Percentiles rank a stretch among this genome's conserved stretches.
phyloP scores from a whole-genome alignment of 345 rosid genomes.

The Carallia pectinifolia region DNA sequence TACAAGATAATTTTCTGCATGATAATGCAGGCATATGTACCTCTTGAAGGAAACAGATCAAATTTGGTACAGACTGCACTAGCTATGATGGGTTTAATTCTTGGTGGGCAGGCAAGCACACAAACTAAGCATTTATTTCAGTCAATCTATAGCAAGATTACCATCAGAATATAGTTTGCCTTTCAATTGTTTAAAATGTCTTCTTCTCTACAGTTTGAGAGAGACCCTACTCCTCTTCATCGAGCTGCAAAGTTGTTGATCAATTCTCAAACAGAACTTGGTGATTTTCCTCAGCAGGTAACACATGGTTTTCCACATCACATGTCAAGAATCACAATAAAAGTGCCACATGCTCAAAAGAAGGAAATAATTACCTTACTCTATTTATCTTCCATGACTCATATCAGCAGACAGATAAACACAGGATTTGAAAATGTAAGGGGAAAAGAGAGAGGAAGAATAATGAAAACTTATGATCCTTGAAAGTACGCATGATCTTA shows the following conservation, averaged over 20 bases:
- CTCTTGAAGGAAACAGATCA: constrained; percentile 14
- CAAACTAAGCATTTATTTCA: not conserved
- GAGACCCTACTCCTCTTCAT: constrained; percentile 14
- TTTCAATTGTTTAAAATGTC: not conserved
- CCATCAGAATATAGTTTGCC: not conserved
- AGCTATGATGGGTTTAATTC: constrained; percentile 28
- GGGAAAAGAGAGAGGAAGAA: too few relatives aligned
- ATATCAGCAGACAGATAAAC: not conserved
- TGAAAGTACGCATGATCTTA: too few relatives aligned
- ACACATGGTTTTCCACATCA: too few relatives aligned
- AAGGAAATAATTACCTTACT: not conserved
- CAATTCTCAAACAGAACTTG: constrained; percentile 11
- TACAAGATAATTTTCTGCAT: not conserved
- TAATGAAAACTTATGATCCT: too few relatives aligned
- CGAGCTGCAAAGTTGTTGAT: constrained; percentile 14
- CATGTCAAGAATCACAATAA: too few relatives aligned
- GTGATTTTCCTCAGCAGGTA: constrained; percentile 27
- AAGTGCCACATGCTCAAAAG: too few relatives aligned
- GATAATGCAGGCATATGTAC: constrained; percentile 11
- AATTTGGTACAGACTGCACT: constrained; percentile 23
- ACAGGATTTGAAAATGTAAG: too few relatives aligned
- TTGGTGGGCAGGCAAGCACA: constrained; percentile 21
- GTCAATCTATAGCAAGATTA: not conserved
- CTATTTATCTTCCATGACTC: not conserved
- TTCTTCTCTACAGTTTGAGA: not conserved